Evolutionary conservation across 768 basidiomycete genomes (phyloP).

Genomic region (Boletus rubroflammeus): DNA sequence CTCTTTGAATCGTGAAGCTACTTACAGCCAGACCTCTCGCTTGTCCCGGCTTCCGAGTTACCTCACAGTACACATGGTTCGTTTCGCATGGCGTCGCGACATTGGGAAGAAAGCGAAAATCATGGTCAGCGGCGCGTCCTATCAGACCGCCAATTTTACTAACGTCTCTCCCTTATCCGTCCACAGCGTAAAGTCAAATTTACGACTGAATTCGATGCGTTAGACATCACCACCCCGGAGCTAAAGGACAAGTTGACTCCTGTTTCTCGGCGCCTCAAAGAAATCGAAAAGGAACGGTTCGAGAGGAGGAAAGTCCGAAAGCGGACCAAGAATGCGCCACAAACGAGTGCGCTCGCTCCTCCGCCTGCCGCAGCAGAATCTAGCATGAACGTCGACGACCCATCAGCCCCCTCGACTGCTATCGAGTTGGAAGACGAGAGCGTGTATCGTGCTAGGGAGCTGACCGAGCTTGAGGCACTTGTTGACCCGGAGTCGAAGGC

Average conservation of each 20-base stretch:
- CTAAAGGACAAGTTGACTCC: slow-evolving; percentile 69
- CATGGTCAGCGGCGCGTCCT: slow-evolving; percentile 54
- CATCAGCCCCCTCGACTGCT: slow-evolving; percentile 16
- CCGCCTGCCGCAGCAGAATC: slow-evolving; percentile 18
- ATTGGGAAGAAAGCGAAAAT: slow-evolving; percentile 94
- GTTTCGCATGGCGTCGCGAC: slow-evolving; percentile 92
- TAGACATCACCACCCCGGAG: slow-evolving; percentile 79
- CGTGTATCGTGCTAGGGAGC: slow-evolving; percentile 61
- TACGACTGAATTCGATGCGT: slow-evolving; percentile 79
- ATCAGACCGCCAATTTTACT: background rate
- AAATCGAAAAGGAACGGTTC: slow-evolving; percentile 76
- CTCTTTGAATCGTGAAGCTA: slow-evolving; percentile 72
- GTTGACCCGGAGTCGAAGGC: slow-evolving; percentile 58
- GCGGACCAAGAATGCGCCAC: slow-evolving; percentile 50
- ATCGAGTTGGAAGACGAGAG: slow-evolving; percentile 58
- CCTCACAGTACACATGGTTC: slow-evolving; percentile 90
- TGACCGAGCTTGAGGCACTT: slow-evolving; percentile 57
- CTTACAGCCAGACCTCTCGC: slow-evolving; percentile 77
- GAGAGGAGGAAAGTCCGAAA: slow-evolving; percentile 83
- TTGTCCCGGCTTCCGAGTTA: slow-evolving; percentile 81
- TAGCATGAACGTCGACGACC: slow-evolving; percentile 49
- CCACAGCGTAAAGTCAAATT: slow-evolving; percentile 87
- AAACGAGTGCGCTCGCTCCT: slow-evolving; percentile 16
- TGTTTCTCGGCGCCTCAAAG: slow-evolving; percentile 67
- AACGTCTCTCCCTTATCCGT: background rate